Base-by-base conservation (phyloP, 352 stramenopile genomes). In the Globisporangium splendens region DNA sequence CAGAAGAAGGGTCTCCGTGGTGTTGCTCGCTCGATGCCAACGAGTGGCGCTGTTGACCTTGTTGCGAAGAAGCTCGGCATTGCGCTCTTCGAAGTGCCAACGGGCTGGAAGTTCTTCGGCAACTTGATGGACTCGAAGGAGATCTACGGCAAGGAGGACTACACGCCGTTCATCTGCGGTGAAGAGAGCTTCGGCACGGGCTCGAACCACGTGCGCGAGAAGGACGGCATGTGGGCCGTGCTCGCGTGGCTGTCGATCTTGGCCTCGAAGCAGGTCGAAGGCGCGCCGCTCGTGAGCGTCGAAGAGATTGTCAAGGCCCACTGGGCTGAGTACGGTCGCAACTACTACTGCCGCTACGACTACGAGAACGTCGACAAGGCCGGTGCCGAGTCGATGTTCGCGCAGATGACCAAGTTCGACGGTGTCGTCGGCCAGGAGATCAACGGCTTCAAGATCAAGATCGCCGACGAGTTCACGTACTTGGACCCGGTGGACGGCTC, bases 101-200 rank as follows among this genome's bases (percentile, higher is more conserved):
- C 97, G 31, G 97, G 97, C 51, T 99, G 97, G 97, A 99, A 99
- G 82, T 99, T 99, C 77, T 99, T 99, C 68, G 97, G 97, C 39
- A 99, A 99, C 79, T 77, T 99, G 24, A 99, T 99, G 97, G 95
- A 98, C 76, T 98, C 95, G 14, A 95, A 97, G 62, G 93, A 97
- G 41, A 79, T 97, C 49, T 98, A 97, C 65, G 91, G 88, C 59
- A 96, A 97, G 69, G 89, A 98, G 62, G 94, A 99, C 72, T 99
- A 98, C 76, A 98, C 90, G 38, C 97, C 97, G 17, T 99, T 99
- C 71, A 93, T 99, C 35, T 99, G 97, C 72, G 97, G 97, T 24
- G 97, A 99, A 74, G 95, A 98, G 73, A 96, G 77, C 64, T 99
- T 99, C 72, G 97, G 97, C 48, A 99, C 97, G 49, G 97, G 97